Evolutionary conservation across 2,329 filamentous ascomycete species (phyloP), one percentile per base, ranked within the genome.

Genomic region (Sporothrix pallida): DNA sequence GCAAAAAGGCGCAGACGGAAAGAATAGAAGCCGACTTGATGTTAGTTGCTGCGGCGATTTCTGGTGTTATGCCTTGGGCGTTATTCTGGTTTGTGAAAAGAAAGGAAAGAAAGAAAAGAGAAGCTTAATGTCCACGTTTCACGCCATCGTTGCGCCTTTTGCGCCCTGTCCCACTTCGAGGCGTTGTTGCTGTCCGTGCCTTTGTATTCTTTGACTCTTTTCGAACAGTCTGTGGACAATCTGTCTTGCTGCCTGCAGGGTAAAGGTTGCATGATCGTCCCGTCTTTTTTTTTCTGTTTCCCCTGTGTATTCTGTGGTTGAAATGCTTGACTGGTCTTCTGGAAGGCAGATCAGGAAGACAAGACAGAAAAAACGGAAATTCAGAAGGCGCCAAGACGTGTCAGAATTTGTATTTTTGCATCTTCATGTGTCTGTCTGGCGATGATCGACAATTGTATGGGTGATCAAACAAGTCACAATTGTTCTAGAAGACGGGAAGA

Each of bases 371-470:
- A 7, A 7, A 37, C n/a, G n/a, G n/a, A n/a, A n/a, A n/a, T n/a
- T n/a, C n/a, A 37, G 31, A 37, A 37, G 17, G n/a, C 17, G 31
- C 50, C 31, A 54, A 63, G 52, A 15, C 6, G 52, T 71, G 56
- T 44, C 42, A 62, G n/a, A 63, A 69, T 69, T 69, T 69, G 65
- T 37, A 54, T 54, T 69, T 50, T 46, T 67, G 62, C 31, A 23
- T 10, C 26, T 4, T 46, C 8, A 23, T n/a, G 2, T 17, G 15
- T 10, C 58, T 13, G 20, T 15, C 23, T 31, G 10, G 23, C 52
- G 37, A n/a, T 23, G 62, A 48, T 48, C 44, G 17, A 46, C 62
- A 48, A 48, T 15, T 13, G 5, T 42, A 15, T 26, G n/a, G 65
- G 23, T 13, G 46, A 69, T 70, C 48, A 70, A 70, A 69, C 46